Evolutionary conservation across 768 basidiomycete genomes (phyloP).

Genomic region (Tricholoma saponaceum): DNA sequence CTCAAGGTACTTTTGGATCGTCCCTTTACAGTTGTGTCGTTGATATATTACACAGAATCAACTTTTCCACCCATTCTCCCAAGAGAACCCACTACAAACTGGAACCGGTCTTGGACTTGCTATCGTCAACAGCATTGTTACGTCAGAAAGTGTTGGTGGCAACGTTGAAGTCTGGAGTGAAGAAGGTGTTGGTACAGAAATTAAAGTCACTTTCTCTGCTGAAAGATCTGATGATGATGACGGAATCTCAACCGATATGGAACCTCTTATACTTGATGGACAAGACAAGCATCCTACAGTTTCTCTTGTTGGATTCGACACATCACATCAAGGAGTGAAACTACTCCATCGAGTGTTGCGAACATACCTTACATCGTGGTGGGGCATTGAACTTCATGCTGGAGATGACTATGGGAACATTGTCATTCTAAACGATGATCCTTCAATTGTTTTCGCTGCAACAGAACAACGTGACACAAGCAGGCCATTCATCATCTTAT

Average conservation of each 20-base stretch:
- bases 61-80: slow-evolving; percentile 95
- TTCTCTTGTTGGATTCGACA: slow-evolving; percentile 71
- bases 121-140: slow-evolving; percentile 91
- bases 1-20: slow-evolving; percentile 55
- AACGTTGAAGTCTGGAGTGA: slow-evolving; percentile 94
- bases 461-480: slow-evolving; percentile 51
- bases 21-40: neutral
- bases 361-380: slow-evolving; percentile 70
- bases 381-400: slow-evolving; percentile 58
- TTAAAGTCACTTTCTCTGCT: slow-evolving; percentile 80
- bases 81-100: slow-evolving; percentile 91
- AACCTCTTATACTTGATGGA: slow-evolving; percentile 42
- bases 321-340: slow-evolving; percentile 57
- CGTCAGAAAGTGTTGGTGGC: slow-evolving; percentile 80
- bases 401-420: slow-evolving; percentile 57
- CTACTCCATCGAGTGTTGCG: slow-evolving; percentile 60
- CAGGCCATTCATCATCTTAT: slow-evolving; percentile 73
- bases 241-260: slow-evolving; percentile 32
- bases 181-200: slow-evolving; percentile 87
- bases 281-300: slow-evolving; percentile 43
- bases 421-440: slow-evolving; percentile 78
- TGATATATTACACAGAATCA: slow-evolving; percentile 56
- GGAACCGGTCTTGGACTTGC: slow-evolving; percentile 93
- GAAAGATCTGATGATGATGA: slow-evolving; percentile 47
- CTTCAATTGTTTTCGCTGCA: slow-evolving; percentile 50